Evolutionary conservation across 2,329 filamentous ascomycete species (phyloP).

Genomic region (Amauroascus niger): DNA sequence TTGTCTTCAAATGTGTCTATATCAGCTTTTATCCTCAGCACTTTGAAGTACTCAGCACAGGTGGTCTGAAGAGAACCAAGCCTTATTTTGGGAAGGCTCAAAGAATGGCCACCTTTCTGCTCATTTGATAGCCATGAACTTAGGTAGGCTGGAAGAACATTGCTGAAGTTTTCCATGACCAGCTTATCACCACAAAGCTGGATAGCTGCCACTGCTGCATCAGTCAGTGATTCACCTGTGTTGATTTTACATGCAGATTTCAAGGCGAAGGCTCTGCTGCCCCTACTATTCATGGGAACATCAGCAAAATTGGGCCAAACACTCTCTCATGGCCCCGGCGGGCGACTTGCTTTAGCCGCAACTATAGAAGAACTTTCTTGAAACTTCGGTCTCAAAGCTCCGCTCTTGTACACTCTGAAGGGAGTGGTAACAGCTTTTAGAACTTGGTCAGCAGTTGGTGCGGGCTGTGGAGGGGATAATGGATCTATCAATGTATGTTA

Average conservation of each 20-base stretch:
- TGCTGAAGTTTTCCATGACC: not conserved
- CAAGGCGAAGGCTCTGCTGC: not conserved
- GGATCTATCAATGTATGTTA: not conserved
- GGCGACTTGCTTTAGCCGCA: too few relatives aligned
- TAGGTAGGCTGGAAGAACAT: not conserved
- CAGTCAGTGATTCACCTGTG: not conserved
- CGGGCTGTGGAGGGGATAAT: not conserved
- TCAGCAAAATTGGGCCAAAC: not conserved
- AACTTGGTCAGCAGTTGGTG: not conserved
- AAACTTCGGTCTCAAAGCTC: not conserved
- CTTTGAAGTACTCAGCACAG: not conserved
- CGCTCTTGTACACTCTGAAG: not conserved
- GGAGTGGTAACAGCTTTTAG: not conserved
- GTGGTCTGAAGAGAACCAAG: not conserved
- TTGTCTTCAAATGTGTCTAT: not conserved
- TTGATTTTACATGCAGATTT: not conserved
- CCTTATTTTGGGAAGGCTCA: not conserved
- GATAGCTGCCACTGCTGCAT: not conserved
- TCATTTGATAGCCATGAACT: not conserved
- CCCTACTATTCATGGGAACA: not conserved
- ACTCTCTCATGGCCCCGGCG: not conserved
- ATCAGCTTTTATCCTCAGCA: not conserved
- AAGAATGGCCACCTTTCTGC: not conserved
- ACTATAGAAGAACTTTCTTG: not conserved
- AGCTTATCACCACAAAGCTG: not conserved